phyloP scores from a whole-genome alignment of 192 early-diverging fungal species.

The Chytriomyces confervae region DNA sequence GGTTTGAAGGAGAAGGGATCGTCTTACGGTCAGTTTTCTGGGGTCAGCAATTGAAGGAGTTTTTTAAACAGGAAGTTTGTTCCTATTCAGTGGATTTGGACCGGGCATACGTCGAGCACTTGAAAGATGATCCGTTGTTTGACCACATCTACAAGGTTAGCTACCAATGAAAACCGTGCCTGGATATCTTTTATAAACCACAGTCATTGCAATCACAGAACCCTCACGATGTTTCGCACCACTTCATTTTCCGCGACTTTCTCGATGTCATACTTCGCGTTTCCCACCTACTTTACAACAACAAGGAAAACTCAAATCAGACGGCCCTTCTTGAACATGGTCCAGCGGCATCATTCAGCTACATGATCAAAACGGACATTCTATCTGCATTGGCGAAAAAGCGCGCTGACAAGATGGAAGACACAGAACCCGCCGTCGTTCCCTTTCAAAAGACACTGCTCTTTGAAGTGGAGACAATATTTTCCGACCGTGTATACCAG shows the following conservation, averaged over 20 bases:
- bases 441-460: neutral
- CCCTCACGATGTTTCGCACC: slow-evolving; percentile 46
- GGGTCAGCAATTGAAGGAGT: neutral
- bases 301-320: slow-evolving; percentile 8
- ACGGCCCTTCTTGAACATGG: slow-evolving; percentile 45
- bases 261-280: slow-evolving; percentile 47
- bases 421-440: neutral
- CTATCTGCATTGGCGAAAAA: neutral
- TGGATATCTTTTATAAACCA: neutral
- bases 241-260: slow-evolving; percentile 58
- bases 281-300: slow-evolving; percentile 44
- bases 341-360: slow-evolving; percentile 41
- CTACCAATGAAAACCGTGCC: neutral
- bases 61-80: neutral
- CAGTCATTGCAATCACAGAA: slow-evolving; percentile 25
- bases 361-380: slow-evolving; percentile 50
- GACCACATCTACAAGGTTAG: slow-evolving; percentile 41
- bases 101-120: slow-evolving; percentile 46
- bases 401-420: slow-evolving; percentile 4
- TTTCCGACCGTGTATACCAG: slow-evolving; percentile 32
- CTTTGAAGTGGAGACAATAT: slow-evolving; percentile 32
- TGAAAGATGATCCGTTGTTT: slow-evolving; percentile 36
- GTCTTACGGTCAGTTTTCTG: slow-evolving; percentile 37
- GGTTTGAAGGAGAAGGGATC: slow-evolving; percentile 32
- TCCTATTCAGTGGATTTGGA: slow-evolving; percentile 44